phyloP scores from a whole-genome alignment of 768 basidiomycete species.

The Boletus sp. region DNA sequence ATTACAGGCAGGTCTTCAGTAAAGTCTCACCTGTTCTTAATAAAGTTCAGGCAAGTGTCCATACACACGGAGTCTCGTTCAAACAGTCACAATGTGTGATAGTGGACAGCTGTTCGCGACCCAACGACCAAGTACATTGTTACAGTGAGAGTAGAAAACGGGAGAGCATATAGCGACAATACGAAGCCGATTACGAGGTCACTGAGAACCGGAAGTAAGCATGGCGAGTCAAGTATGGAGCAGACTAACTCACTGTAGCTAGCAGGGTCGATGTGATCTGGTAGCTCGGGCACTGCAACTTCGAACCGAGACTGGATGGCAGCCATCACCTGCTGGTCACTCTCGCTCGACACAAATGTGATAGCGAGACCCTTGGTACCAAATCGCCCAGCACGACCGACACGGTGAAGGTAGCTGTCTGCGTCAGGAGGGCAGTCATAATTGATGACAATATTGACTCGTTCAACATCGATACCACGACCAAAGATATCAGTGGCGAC shows the following conservation, averaged over 20 bases:
- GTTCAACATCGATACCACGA: slow-evolving; percentile 98
- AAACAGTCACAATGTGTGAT: slow-evolving; percentile 5
- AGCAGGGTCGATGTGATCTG: slow-evolving; percentile 89
- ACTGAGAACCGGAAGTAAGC: slow-evolving; percentile 23
- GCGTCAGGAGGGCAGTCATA: slow-evolving; percentile 98
- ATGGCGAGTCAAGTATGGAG: background rate
- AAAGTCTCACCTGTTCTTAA: background rate
- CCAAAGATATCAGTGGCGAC: slow-evolving; percentile 99
- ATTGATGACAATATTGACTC: slow-evolving; percentile 99
- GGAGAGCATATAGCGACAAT: slow-evolving; percentile 7
- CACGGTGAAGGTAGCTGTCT: slow-evolving; percentile 97
- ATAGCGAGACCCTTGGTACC: slow-evolving; percentile 99
- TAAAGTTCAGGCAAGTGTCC: background rate
- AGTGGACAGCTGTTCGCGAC: background rate
- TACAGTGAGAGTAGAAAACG: slow-evolving; percentile 16
- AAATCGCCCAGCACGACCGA: slow-evolving; percentile 98
- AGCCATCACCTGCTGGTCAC: slow-evolving; percentile 90
- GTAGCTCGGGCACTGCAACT: slow-evolving; percentile 93
- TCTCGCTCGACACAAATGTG: slow-evolving; percentile 91
- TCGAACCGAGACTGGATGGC: slow-evolving; percentile 96
- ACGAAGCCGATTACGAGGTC: slow-evolving; percentile 40
- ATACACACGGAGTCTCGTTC: background rate
- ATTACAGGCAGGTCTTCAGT: background rate
- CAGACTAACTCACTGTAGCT: slow-evolving; percentile 77
- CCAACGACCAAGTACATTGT: slow-evolving; percentile 20